Conservation (phyloP, 768 basidiomycete species). For the Paxillus involutus region DNA sequence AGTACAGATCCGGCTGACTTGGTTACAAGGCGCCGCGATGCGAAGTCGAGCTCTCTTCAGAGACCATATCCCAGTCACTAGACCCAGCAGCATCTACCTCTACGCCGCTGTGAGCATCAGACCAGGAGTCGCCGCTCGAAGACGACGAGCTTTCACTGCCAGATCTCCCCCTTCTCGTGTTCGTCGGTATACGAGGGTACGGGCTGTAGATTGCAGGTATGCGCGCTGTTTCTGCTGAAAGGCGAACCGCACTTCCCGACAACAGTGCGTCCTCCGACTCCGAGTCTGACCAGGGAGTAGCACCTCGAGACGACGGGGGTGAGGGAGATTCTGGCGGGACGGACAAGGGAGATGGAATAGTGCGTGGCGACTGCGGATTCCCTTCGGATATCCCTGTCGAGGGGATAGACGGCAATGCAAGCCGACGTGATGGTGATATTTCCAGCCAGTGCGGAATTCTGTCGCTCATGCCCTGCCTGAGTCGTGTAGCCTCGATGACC, state of each 20-base stretch:
- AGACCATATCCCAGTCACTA: conserved; percentile 28
- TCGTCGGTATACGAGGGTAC: not conserved
- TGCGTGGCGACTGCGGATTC: conserved; percentile 23
- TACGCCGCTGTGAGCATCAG: conserved; percentile 24
- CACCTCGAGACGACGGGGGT: conserved; percentile 8
- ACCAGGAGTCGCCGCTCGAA: conserved; percentile 23
- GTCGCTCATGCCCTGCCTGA: not conserved
- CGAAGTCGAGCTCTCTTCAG: not conserved
- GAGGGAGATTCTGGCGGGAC: conserved; percentile 18
- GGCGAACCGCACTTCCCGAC: not conserved
- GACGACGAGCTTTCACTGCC: conserved; percentile 17
- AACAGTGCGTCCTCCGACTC: conserved; percentile 15
- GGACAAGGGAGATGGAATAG: conserved; percentile 18
- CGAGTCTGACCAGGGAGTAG: conserved; percentile 4
- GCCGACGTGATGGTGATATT: conserved; percentile 6
- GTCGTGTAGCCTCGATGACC: conserved; percentile 6
- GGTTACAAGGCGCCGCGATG: too few species aligned
- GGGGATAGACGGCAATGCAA: conserved; percentile 29
- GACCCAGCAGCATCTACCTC: not conserved
- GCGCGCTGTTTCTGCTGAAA: not conserved
- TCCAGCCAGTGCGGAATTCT: conserved; percentile 2
- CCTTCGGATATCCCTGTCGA: conserved; percentile 20
- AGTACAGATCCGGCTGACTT: too few species aligned
- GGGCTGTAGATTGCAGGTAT: not conserved
- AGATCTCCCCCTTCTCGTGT: not conserved